These are phyloP conservation scores for Lolium multiflorum DNA, from an alignment of 176 grass and related monocot genomes.

Conservation along the genomic window DNA sequence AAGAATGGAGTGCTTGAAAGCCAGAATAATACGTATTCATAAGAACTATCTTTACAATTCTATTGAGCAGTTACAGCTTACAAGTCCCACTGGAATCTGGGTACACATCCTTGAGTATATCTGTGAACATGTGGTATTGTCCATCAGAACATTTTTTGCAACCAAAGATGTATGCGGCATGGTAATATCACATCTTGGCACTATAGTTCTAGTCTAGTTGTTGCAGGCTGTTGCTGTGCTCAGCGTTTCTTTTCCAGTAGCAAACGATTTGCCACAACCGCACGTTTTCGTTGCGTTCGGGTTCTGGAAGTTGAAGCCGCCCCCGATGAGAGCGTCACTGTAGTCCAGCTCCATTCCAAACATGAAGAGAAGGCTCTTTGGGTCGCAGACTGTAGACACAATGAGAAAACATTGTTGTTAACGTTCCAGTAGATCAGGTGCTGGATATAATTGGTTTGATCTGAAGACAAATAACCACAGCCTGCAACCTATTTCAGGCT, in stretches of 20 bases:
- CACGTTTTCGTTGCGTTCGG: conserved; percentile 96
- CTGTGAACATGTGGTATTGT: conserved; percentile 31
- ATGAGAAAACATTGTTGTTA: not conserved
- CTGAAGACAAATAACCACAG: not conserved
- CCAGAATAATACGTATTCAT: not conserved
- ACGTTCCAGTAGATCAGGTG: not conserved
- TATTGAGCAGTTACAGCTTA: conserved; percentile 32
- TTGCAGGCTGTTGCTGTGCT: conserved; percentile 68
- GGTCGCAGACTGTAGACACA: conserved; percentile 74
- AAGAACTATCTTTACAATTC: conserved; percentile 38
- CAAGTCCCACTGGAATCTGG: conserved; percentile 2
- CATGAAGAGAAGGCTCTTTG: conserved; percentile 97
- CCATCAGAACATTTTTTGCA: not conserved
- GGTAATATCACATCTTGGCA: conserved; percentile 1
- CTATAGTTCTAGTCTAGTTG: conserved; percentile 45
- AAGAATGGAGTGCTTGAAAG: not conserved
- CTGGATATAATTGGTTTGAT: not conserved
- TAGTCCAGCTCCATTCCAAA: conserved; percentile 97
- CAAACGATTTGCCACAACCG: conserved; percentile 94
- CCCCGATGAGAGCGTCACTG: conserved; percentile 84
- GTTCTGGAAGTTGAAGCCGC: conserved; percentile 90
- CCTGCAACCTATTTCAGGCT: not conserved
- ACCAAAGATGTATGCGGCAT: not conserved
- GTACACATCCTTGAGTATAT: conserved; percentile 17
- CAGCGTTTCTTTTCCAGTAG: conserved; percentile 59